Percentiles rank a stretch among this genome's conserved stretches.
These are phyloP conservation scores for Pichia heedii DNA, from an alignment of 805 yeast species.

Conservation along the genomic window DNA sequence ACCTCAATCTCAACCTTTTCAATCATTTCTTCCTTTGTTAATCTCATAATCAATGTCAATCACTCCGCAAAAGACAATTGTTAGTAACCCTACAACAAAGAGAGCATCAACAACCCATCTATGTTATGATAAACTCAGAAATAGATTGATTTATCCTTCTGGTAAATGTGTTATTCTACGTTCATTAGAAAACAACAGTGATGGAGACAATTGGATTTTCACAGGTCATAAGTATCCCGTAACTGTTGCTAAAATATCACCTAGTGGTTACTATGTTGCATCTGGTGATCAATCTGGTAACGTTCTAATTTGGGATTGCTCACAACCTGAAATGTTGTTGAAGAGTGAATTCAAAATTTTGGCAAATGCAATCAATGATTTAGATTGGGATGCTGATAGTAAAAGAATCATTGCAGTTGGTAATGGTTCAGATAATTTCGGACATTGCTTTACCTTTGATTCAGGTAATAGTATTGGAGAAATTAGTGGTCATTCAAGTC, in stretches of 20 bases:
- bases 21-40: not conserved
- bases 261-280: conserved; percentile 84
- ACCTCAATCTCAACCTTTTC: not conserved
- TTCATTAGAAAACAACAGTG: conserved; percentile 42
- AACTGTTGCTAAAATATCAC: conserved; percentile 80
- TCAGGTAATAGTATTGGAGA: conserved; percentile 97
- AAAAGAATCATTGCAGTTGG: conserved; percentile 89
- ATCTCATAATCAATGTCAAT: conserved; percentile 11
- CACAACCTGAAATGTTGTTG: conserved; percentile 43
- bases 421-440: conserved; percentile 83
- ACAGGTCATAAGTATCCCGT: conserved; percentile 61
- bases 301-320: conserved; percentile 80
- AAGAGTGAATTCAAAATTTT: conserved; percentile 74
- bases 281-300: conserved; percentile 89
- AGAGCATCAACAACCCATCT: conserved; percentile 64
- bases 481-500: conserved; percentile 82
- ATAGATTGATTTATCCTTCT: conserved; percentile 69
- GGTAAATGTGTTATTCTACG: conserved; percentile 76
- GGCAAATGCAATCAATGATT: conserved; percentile 70
- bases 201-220: conserved; percentile 38
- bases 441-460: conserved; percentile 89
- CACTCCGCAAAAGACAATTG: conserved; percentile 30
- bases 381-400: conserved; percentile 90
- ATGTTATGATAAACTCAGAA: conserved; percentile 61
- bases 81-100: conserved; percentile 75